Evolutionary conservation across 108 stramenopile species (phyloP), one percentile per base, ranked within the genome.

Genomic region (Nitzschia putrida): DNA sequence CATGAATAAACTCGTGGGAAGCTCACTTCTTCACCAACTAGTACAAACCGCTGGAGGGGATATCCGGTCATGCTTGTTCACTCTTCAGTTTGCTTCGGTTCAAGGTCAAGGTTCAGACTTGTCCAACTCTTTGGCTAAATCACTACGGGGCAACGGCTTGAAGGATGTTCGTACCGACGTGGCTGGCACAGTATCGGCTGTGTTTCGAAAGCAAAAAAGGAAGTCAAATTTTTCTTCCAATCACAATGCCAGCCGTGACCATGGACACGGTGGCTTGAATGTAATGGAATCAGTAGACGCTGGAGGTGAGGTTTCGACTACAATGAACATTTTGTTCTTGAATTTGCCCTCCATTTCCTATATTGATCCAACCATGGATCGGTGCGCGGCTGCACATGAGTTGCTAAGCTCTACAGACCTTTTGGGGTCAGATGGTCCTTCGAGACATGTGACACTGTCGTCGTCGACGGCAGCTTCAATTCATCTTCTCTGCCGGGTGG

Each of bases 61-160:
- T 71, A 90, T 97, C 34, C 91, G 98, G 47, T 84, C 91, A 39
- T 96, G 92, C 51, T 69, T 99, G 29, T 87, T 93, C 70, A 95
- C 96, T 2, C 88, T 99, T 14, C 97, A 99, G 75, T 96, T 95
- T 73, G 88, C 90, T 1, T 74, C 84, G 57, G 76, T 89, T 8
- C 54, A 55, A 53, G 78, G 26, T 69, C 40, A 49, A 13, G 9
- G 26, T 10, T 12, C 23, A 8, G 92, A 93, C 57, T 74, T 93
- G 37, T 83, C 88, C 7, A 53, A 67, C 10, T 65, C 83, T 18
- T 57, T 93, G 53, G 59, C 49, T 47, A 37, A 65, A n/a, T 63
- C 89, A 0, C 76, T 93, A 25, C 72, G 76, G 34, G 83, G 87
- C 20, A 68, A 60, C 44, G 93, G 93, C 12, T 73, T 88, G 56